phyloP scores from a whole-genome alignment of 1,284 basidiomycete species.

The Cystobasidiaceae sp. region DNA sequence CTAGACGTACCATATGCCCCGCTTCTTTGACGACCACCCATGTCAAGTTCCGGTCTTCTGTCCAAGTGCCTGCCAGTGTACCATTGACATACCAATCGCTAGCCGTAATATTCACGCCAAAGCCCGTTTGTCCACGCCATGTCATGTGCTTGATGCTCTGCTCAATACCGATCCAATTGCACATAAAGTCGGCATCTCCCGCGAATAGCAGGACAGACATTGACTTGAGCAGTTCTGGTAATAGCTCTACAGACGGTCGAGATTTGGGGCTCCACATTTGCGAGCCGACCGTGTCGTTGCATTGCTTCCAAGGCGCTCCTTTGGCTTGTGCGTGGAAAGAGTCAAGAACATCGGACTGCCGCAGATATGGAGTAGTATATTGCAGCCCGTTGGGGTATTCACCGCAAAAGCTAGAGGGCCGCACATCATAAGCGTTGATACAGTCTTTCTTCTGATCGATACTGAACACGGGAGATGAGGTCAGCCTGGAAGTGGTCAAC shows the following conservation, averaged over 20 bases:
- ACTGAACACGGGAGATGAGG: conserved; percentile 50
- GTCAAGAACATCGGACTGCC: conserved; percentile 60
- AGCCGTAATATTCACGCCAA: conserved; percentile 69
- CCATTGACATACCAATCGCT: conserved; percentile 74
- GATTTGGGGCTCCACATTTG: conserved; percentile 60
- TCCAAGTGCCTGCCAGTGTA: conserved; percentile 87
- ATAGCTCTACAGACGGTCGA: conserved; percentile 66
- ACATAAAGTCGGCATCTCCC: conserved; percentile 68
- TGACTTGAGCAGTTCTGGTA: conserved; percentile 71
- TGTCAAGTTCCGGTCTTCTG: conserved; percentile 78
- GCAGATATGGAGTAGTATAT: conserved; percentile 69
- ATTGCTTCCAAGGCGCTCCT: conserved; percentile 82
- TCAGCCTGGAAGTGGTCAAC: not conserved
- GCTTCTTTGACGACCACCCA: conserved; percentile 79
- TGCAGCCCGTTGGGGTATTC: conserved; percentile 90
- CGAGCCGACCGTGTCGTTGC: conserved; percentile 53
- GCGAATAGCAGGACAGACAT: conserved; percentile 49
- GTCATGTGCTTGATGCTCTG: conserved; percentile 71
- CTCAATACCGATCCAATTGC: conserved; percentile 89
- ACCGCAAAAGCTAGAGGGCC: conserved; percentile 90
- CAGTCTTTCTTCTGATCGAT: conserved; percentile 68
- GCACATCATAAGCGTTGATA: conserved; percentile 93
- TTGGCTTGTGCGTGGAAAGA: conserved; percentile 80
- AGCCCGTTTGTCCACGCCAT: conserved; percentile 78
- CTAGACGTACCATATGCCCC: conserved; percentile 72